phyloP scores from a whole-genome alignment of 106 monocot genomes.

The Chionographis japonica region DNA sequence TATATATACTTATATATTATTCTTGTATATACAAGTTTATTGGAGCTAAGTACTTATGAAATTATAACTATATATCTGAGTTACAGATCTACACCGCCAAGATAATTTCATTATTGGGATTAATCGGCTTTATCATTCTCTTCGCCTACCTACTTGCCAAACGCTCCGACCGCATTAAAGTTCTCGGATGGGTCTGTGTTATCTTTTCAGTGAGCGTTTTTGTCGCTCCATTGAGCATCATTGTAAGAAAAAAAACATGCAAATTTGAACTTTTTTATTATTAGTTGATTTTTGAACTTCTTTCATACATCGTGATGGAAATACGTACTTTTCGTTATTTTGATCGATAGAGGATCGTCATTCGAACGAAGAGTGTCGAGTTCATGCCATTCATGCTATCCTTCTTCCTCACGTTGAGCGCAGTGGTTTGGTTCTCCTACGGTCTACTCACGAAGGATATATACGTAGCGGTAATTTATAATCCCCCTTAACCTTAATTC shows the following conservation, averaged over 20 bases:
- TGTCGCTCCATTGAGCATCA: conserved; percentile 55
- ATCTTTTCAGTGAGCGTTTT: conserved; percentile 57
- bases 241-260: conserved; percentile 26
- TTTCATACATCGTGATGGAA: not conserved
- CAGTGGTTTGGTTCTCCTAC: conserved; percentile 34
- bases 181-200: conserved; percentile 58
- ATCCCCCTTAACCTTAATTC: not conserved
- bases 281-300: not conserved
- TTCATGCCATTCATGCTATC: conserved; percentile 50
- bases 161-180: conserved; percentile 11
- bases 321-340: not conserved
- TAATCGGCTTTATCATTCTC: conserved; percentile 35
- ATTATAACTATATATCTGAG: not conserved
- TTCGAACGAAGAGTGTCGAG: conserved; percentile 64
- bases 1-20: not conserved
- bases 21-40: not conserved
- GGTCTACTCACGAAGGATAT: conserved; percentile 26
- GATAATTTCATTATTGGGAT: conserved; percentile 29
- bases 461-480: conserved; percentile 25
- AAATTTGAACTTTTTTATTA: too few species aligned
- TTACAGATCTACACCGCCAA: conserved; percentile 35
- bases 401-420: conserved; percentile 36
- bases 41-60: not conserved
- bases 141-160: conserved; percentile 27
- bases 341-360: conserved; percentile 37